A percentile compares a stretch with the other conserved stretches of the same genome.
phyloP scores from a whole-genome alignment of 179 eudicot species.

The Amaranthus tricolor region DNA sequence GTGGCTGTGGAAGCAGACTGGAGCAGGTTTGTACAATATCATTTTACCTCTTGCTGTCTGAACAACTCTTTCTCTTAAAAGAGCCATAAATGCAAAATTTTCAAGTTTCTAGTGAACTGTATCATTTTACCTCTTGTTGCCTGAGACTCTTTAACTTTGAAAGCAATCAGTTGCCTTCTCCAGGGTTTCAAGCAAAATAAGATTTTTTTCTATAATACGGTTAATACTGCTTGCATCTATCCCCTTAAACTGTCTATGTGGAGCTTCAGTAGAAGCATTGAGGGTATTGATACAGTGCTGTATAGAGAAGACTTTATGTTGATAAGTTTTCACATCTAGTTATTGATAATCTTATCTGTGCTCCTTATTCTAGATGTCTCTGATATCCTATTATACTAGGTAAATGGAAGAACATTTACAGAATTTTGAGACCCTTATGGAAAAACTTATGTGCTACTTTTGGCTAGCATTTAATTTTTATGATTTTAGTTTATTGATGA shows the following conservation, averaged over 20 bases:
- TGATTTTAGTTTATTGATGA: neutral
- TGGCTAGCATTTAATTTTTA: neutral
- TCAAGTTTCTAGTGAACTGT: neutral
- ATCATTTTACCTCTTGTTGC: neutral
- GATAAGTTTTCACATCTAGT: neutral
- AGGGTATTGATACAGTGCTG: neutral
- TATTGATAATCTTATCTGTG: neutral
- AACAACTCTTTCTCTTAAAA: neutral
- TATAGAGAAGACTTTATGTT: neutral
- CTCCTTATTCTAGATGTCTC: neutral
- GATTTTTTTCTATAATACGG: neutral
- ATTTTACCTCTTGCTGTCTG: neutral
- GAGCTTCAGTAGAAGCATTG: neutral
- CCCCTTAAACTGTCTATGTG: neutral
- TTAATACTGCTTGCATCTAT: neutral
- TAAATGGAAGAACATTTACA: neutral
- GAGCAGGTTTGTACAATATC: constrained; percentile 49
- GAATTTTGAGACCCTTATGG: neutral
- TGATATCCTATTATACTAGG: neutral
- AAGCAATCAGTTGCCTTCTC: neutral
- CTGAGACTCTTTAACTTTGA: neutral
- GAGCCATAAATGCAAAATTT: neutral
- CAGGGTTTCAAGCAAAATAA: neutral
- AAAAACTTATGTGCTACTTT: neutral
- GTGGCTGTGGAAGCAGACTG: constrained; percentile 92